Evolutionary conservation across 1,284 basidiomycete species (phyloP).

Genomic region (Tilletia caries): DNA sequence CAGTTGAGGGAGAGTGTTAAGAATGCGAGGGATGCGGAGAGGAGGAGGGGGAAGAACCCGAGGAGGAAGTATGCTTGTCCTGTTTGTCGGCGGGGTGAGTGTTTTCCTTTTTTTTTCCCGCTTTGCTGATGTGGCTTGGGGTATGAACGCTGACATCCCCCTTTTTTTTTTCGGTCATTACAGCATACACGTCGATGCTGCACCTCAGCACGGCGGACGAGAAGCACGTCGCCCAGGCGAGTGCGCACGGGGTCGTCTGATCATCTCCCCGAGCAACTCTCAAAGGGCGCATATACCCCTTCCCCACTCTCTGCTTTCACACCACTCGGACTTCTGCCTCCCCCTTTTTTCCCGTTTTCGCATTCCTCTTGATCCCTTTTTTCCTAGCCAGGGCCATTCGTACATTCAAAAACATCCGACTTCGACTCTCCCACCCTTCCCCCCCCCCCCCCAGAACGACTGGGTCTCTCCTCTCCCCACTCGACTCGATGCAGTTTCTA

Average conservation of each 20-base stretch:
- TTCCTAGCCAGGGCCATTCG: no score
- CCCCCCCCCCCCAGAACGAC: no score
- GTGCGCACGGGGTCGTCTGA: conserved; percentile 7
- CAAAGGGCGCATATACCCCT: no score
- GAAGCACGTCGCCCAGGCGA: conserved; percentile 33
- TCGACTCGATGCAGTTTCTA: no score
- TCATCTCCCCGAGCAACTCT: no score
- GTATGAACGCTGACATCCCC: background rate
- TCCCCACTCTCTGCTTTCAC: no score
- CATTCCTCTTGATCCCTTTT: no score
- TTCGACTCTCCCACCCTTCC: no score
- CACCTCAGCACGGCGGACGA: conserved; percentile 42
- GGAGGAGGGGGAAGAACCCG: conserved; percentile 43
- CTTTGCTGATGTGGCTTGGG: background rate
- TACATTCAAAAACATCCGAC: no score
- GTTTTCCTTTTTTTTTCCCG: background rate
- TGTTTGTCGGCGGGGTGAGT: conserved; percentile 41
- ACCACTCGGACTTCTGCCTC: no score
- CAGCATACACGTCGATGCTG: conserved; percentile 39
- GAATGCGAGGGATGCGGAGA: conserved; percentile 34
- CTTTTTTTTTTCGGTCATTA: background rate
- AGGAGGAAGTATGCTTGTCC: conserved; percentile 47
- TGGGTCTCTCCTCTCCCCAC: no score
- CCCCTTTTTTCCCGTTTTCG: no score
- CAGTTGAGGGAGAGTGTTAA: conserved; percentile 48